phyloP scores from a whole-genome alignment of 495 filamentous ascomycete species.

The Aspergillus steynii region DNA sequence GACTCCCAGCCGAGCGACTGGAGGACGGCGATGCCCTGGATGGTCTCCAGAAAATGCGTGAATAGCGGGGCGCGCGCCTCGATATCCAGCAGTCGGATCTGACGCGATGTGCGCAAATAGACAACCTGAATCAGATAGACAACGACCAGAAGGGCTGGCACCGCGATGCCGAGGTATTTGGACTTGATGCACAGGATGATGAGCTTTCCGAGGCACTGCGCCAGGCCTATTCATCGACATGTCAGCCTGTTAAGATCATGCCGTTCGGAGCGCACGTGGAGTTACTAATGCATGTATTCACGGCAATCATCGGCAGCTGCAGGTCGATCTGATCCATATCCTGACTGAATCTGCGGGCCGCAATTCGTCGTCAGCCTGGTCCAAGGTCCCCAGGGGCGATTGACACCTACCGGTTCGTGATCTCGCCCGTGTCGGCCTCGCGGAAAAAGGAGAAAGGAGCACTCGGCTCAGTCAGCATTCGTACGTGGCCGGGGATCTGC shows the following conservation, averaged over 20 bases:
- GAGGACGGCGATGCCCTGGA: conserved; percentile 69
- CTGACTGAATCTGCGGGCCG: too few species aligned
- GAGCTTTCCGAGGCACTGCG: conserved; percentile 24
- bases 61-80: conserved; percentile 64
- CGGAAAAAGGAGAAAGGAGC: too few species aligned
- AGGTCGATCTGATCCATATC: too few species aligned
- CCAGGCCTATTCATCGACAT: conserved; percentile 37
- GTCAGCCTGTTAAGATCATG: not conserved
- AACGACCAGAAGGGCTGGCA: conserved; percentile 25
- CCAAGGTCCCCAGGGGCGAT: too few species aligned
- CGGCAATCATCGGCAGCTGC: too few species aligned
- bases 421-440: too few species aligned
- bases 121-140: conserved; percentile 52
- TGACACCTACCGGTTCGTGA: too few species aligned
- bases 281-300: too few species aligned
- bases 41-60: conserved; percentile 65
- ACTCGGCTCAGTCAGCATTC: too few species aligned
- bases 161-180: conserved; percentile 25
- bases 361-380: too few species aligned
- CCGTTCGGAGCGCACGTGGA: not conserved
- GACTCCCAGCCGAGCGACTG: conserved; percentile 64
- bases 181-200: conserved; percentile 25
- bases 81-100: conserved; percentile 58
- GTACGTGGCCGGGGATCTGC: too few species aligned
- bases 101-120: conserved; percentile 62